Conservation (phyloP, 305 asterid genomes). For the Euphrasia arctica region DNA sequence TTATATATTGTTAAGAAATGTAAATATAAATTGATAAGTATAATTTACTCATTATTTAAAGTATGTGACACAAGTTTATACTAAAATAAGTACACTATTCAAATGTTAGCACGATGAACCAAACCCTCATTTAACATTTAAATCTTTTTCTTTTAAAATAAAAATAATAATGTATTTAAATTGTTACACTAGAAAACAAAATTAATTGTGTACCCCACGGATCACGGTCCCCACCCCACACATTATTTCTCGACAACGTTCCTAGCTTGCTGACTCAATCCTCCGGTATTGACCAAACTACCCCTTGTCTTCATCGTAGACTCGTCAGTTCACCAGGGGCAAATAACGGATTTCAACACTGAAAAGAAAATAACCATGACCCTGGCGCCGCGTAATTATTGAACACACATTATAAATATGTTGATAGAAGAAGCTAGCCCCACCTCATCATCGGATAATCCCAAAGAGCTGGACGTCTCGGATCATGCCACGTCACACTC, state of each 20-base stretch:
- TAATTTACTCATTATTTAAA: too few relatives aligned
- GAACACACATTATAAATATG: constrained; percentile 24
- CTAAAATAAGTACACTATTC: too few relatives aligned
- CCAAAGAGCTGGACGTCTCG: constrained; percentile 18
- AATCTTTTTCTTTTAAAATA: too few relatives aligned
- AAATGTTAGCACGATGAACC: too few relatives aligned
- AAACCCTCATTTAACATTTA: too few relatives aligned
- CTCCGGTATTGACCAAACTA: constrained; percentile 13
- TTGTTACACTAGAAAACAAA: not conserved
- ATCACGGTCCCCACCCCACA: not conserved
- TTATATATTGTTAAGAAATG: too few relatives aligned
- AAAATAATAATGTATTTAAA: too few relatives aligned
- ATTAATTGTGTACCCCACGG: not conserved
- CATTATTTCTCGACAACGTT: not conserved
- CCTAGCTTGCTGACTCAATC: constrained; percentile 20
- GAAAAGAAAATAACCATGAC: constrained; percentile 19
- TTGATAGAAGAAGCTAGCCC: constrained; percentile 30
- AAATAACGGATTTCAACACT: constrained; percentile 16
- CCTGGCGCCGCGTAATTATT: constrained; percentile 45
- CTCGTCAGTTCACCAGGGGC: constrained; percentile 25
- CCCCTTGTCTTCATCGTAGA: constrained; percentile 24
- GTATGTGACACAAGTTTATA: too few relatives aligned
- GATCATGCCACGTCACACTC: constrained; percentile 35
- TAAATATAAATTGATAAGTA: too few relatives aligned
- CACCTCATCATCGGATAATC: constrained; percentile 38